Conservation (phyloP, 2,329 filamentous ascomycete genomes). For the Nothopassalora personata region DNA sequence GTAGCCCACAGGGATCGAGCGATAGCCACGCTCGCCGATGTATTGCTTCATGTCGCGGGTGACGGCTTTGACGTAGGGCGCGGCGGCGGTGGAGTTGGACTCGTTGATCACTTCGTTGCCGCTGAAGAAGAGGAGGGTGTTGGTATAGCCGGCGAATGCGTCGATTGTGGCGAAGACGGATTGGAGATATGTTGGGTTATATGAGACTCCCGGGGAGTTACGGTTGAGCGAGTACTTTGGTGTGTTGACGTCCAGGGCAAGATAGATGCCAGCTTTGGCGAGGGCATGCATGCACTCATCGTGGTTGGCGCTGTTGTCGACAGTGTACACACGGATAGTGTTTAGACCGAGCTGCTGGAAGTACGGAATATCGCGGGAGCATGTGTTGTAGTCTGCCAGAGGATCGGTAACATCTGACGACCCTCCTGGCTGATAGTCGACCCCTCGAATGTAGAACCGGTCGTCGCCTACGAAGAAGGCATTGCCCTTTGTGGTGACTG, state of each 20-base stretch:
- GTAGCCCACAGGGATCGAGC: slow-evolving; percentile 70
- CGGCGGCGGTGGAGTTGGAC: slow-evolving; percentile 53
- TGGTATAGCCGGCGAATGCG: slow-evolving; percentile 72
- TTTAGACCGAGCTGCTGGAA: slow-evolving; percentile 84
- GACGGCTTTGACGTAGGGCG: slow-evolving; percentile 62
- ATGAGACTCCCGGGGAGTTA: slow-evolving; percentile 61
- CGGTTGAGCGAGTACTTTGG: slow-evolving; percentile 83
- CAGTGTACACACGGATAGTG: slow-evolving; percentile 86
- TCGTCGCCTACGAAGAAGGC: slow-evolving; percentile 58
- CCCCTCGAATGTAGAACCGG: slow-evolving; percentile 55
- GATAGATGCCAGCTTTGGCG: slow-evolving; percentile 79
- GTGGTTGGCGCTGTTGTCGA: slow-evolving; percentile 77
- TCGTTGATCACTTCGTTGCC: slow-evolving; percentile 70
- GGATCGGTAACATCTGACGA: slow-evolving; percentile 62
- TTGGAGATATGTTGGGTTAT: slow-evolving; percentile 81
- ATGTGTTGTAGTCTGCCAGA: slow-evolving; percentile 62
- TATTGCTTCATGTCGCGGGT: slow-evolving; percentile 76
- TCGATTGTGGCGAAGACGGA: slow-evolving; percentile 82
- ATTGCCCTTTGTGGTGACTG: slow-evolving; percentile 44
- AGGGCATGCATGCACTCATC: slow-evolving; percentile 77
- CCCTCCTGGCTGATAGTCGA: slow-evolving; percentile 52
- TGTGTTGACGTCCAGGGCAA: slow-evolving; percentile 83
- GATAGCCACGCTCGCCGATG: slow-evolving; percentile 63
- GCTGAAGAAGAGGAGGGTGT: slow-evolving; percentile 77
- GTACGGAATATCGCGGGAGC: slow-evolving; percentile 70